Evolutionary conservation across 2,329 filamentous ascomycete genomes (phyloP), one percentile per base, ranked within the genome.

Genomic region (Laburnicola sp.): DNA sequence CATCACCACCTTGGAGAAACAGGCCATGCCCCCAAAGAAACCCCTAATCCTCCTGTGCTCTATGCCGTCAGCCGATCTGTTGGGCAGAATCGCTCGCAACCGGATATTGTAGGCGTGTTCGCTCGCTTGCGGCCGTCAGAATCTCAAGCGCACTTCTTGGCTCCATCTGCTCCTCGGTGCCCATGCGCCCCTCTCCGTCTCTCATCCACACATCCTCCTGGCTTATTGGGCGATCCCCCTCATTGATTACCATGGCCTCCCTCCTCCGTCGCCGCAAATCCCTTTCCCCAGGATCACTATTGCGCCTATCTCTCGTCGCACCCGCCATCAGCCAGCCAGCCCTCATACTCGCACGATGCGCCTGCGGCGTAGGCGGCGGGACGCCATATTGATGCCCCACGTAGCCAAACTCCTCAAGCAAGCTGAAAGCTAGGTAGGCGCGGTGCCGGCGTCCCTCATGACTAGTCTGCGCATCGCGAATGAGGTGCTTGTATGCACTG

Each of bases 191-290:
- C 31, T 50, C 54, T 2, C 53, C 57, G 49, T 66, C 61, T 31
- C 70, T 50, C 70, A 94, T 86, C 46, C 92, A 89, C 31, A 96
- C 95, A 67, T 96, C 89, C 38, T 84, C 84, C 56, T 85, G 82
- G 3, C 82, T 85, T 38, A 96, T 71, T 1, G 89, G 87, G 28
- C 86, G 81, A 22, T 84, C 89, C n/a, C 89, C 89, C 64, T 96
- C 91, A 64, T 91, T 93, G 50, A 96, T 77, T 21, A 97, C 91
- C 83, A 97, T 92, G 3, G 91, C 91, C 75, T 96, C 91, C 59
- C 91, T 82, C 65, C 93, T 82, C 43, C 89, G 82, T 58, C 91
- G 82, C 53, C 91, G 79, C 53, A 92, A 78, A 46, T 87, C 82
- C 63, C 89, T 86, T 69, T 93, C 89, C 66, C 85, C 85, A 5